Conservation (phyloP, 305 asterid genomes). For the Solanum hybrid region DNA sequence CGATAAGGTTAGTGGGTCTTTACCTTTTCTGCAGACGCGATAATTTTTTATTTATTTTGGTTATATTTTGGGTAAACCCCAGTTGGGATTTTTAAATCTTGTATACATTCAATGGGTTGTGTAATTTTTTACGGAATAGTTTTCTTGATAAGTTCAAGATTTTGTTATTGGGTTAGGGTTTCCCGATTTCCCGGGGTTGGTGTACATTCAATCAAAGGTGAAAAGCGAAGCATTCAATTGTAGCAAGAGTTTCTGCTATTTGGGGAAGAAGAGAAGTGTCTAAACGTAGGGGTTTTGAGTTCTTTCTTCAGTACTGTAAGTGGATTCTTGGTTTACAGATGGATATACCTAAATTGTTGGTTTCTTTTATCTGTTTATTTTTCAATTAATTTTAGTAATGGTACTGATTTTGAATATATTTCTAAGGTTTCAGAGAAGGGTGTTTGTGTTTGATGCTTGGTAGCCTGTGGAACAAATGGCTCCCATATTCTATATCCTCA, state of each 20-base stretch:
- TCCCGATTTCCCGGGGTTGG: not conserved
- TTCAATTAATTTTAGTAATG: not conserved
- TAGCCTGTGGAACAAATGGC: constrained; percentile 44
- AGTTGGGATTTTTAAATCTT: not conserved
- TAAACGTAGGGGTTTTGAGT: not conserved
- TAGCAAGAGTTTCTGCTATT: not conserved
- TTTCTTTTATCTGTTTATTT: not conserved
- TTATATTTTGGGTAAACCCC: not conserved
- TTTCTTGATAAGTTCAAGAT: not conserved
- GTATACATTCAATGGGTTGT: not conserved
- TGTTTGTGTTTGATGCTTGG: constrained; percentile 13
- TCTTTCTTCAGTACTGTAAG: constrained; percentile 4
- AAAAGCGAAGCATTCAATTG: not conserved
- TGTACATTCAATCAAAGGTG: not conserved
- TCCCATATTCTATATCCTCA: constrained; percentile 61
- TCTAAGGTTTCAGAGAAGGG: not conserved
- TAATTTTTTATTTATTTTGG: not conserved
- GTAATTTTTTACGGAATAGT: not conserved
- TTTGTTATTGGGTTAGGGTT: not conserved
- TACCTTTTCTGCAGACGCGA: not conserved
- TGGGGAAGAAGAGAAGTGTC: not conserved
- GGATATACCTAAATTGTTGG: not conserved
- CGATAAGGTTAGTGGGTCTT: not conserved
- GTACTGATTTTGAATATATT: not conserved
- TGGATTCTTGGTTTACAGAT: not conserved